These are phyloP conservation scores for Zygosaccharomyces gambellarensis DNA, from an alignment of 805 yeast genomes.

Conservation along the genomic window DNA sequence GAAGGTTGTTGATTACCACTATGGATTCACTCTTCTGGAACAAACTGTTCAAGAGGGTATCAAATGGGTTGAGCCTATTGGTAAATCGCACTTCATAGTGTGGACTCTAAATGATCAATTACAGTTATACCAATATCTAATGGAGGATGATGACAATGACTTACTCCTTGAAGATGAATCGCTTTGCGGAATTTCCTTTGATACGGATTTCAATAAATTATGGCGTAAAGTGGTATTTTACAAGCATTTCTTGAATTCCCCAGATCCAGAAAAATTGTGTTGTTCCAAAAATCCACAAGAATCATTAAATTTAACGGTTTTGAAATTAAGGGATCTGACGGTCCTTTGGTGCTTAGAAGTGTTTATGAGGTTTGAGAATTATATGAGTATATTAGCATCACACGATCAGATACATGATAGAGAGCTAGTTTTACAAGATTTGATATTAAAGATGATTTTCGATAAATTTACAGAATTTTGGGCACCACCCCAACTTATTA, in stretches of 20 bases:
- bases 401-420: constrained; percentile 1
- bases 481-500: constrained; percentile 55
- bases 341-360: constrained; percentile 29
- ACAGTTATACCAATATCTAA: constrained; percentile 21
- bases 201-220: constrained; percentile 19
- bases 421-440: constrained; percentile 14
- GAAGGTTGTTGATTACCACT: constrained; percentile 25
- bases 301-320: constrained; percentile 27
- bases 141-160: constrained; percentile 22
- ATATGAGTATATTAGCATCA: constrained; percentile 8
- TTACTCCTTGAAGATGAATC: constrained; percentile 17
- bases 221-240: constrained; percentile 30
- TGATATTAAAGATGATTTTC: constrained; percentile 21
- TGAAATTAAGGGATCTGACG: constrained; percentile 32
- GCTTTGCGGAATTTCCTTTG: constrained; percentile 17
- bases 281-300: constrained; percentile 21
- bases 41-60: constrained; percentile 23
- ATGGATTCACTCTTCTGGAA: constrained; percentile 27
- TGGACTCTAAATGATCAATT: constrained; percentile 21
- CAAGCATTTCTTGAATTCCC: constrained; percentile 21
- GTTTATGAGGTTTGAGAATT: constrained; percentile 20
- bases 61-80: constrained; percentile 13
- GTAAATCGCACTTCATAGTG: constrained; percentile 20
- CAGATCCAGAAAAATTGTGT: constrained; percentile 21
- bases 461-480: constrained; percentile 46